phyloP scores from a whole-genome alignment of 192 early-diverging fungal genomes.

The Physocladia obscura region DNA sequence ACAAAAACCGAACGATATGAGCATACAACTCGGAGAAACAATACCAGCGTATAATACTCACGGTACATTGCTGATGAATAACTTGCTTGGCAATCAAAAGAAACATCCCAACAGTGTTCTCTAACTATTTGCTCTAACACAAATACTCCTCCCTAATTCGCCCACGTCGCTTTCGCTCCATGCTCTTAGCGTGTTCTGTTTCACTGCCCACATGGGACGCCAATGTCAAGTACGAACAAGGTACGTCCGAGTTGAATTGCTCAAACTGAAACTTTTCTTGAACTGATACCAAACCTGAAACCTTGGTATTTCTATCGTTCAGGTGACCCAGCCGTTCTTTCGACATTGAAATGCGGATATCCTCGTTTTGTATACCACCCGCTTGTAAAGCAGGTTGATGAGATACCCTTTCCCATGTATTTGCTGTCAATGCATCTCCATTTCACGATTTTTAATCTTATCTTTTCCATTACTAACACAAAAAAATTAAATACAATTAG shows the following conservation, averaged over 20 bases:
- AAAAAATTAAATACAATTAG: conserved; percentile 9
- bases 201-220: conserved; percentile 85
- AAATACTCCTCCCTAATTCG: too few relatives aligned
- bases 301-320: too few relatives aligned
- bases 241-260: not conserved
- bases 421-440: not conserved
- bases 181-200: conserved; percentile 81
- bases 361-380: conserved; percentile 90
- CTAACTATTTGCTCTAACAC: too few relatives aligned
- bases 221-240: conserved; percentile 90
- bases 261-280: not conserved
- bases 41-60: conserved; percentile 53
- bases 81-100: too few relatives aligned
- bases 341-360: conserved; percentile 79
- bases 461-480: not conserved
- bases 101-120: too few relatives aligned
- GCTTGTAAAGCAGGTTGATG: conserved; percentile 67
- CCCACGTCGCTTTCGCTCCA: conserved; percentile 55
- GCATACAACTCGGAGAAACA: conserved; percentile 65
- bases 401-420: too few relatives aligned
- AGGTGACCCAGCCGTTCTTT: conserved; percentile 67
- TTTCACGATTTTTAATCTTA: conserved; percentile 3
- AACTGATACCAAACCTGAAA: not conserved
- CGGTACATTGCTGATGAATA: conserved; percentile 3
- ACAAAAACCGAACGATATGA: too few relatives aligned